Evolutionary conservation across 139 green algal species (phyloP).

Genomic region (Ulvella scutata): DNA sequence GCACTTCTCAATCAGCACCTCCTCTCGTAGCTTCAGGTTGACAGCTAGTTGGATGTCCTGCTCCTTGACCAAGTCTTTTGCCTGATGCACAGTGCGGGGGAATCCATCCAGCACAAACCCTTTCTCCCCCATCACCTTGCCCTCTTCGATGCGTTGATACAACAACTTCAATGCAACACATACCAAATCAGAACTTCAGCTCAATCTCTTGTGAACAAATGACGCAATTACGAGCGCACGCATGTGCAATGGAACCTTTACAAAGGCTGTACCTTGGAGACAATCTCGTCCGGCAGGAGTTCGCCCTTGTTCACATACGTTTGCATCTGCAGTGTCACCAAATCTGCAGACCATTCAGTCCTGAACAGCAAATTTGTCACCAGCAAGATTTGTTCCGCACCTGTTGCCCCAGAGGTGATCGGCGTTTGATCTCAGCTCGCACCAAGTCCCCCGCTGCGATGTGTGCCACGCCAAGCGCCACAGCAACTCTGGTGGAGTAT

Average conservation of each 20-base stretch:
- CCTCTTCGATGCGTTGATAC: conserved; percentile 29
- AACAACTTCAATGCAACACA: conserved; percentile 36
- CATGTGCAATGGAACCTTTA: no score
- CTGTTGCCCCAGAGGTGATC: conserved; percentile 42
- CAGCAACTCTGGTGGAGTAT: conserved; percentile 68
- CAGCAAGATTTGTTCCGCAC: conserved; percentile 11
- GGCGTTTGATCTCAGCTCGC: conserved; percentile 60
- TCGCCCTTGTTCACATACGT: conserved; percentile 47
- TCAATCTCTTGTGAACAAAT: no score
- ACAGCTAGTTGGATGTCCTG: conserved; percentile 58
- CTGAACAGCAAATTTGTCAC: not conserved
- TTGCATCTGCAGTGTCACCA: conserved; percentile 40
- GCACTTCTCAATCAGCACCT: conserved; percentile 88
- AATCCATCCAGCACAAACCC: conserved; percentile 95
- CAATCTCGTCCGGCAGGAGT: conserved; percentile 70
- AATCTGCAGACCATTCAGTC: not conserved
- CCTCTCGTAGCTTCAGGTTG: conserved; percentile 76
- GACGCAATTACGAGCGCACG: no score
- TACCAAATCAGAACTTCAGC: no score
- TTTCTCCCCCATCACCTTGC: conserved; percentile 19
- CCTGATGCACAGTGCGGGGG: conserved; percentile 56
- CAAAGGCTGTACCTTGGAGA: conserved; percentile 22
- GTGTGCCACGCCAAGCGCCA: conserved; percentile 62
- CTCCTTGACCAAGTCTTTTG: conserved; percentile 42
- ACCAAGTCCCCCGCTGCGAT: conserved; percentile 91